Percentiles rank a stretch among this genome's conserved stretches.
Conservation (phyloP, 352 stramenopile genomes). For the Globisporangium paroecandrum region DNA sequence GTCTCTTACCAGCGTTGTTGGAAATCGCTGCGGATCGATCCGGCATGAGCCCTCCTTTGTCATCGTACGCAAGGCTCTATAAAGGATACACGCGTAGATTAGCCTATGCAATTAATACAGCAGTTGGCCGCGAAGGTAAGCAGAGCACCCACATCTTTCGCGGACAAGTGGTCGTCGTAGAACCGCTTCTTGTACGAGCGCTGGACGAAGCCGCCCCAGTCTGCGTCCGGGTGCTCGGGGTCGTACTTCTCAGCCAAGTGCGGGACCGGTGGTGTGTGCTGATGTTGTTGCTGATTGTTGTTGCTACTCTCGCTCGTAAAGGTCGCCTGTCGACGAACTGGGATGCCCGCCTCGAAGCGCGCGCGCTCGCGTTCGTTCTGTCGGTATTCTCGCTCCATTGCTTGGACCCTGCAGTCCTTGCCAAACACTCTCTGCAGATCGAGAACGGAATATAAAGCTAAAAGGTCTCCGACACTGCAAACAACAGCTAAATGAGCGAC, state of each 20-base stretch:
- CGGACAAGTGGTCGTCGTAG: constrained; percentile 33
- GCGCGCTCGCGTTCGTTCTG: constrained; percentile 36
- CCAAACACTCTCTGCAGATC: not conserved
- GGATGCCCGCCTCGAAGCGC: constrained; percentile 26
- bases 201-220: constrained; percentile 69
- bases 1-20: constrained; percentile 36
- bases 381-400: constrained; percentile 45
- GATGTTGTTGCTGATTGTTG: constrained; percentile 18
- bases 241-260: constrained; percentile 69
- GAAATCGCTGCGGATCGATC: constrained; percentile 19
- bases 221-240: constrained; percentile 65
- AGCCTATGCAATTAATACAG: not conserved
- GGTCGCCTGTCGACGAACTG: constrained; percentile 3
- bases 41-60: constrained; percentile 58
- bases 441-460: not conserved
- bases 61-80: constrained; percentile 52
- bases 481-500: not conserved
- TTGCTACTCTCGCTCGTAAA: constrained; percentile 5
- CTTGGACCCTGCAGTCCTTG: not conserved
- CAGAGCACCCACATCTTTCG: constrained; percentile 36
- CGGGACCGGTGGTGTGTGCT: constrained; percentile 25
- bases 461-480: not conserved
- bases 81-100: not conserved
- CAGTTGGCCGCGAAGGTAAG: not conserved
- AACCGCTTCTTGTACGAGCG: constrained; percentile 68